Evolutionary conservation across 2,329 filamentous ascomycete species (phyloP), one percentile per base, ranked within the genome.

Genomic region (Xylaria sp.): DNA sequence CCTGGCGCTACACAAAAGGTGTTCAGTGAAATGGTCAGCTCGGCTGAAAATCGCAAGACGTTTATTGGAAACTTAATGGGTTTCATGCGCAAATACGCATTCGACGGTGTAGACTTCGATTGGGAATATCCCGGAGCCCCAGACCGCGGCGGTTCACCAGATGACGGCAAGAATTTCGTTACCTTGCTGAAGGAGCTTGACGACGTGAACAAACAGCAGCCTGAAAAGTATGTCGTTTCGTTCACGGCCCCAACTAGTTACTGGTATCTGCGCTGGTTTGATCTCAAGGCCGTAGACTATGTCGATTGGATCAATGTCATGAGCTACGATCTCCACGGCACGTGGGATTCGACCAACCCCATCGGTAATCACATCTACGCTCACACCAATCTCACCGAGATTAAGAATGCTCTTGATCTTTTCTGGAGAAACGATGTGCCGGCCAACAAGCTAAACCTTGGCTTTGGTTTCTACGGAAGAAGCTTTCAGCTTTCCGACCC

Each of bases 101-200:
- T 76, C 30, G 74, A 77, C 24, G 75, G 75, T 14, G 64, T 76
- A 2, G 75, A 76, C 42, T 64, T 76, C 1, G 75, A 78, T 30
- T 76, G 71, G 73, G 64, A 65, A 5, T 61, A 61, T 12, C 76
- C 75, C 2, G 73, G 68, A 1, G 76, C 74, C 4, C 24, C 17
- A 9, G 75, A 78, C 50, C 71, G 74, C 3, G 72, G 75, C 4
- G 75, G 75, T 19, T 27, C 65, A 3, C 8, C 51, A 4, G 63
- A 65, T 1, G 76, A 78, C 64, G 58, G 57, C 3, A 45, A 24
- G 1, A 78, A 77, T 56, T 75, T 72, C 50, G 61, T 70, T 5
- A 27, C 39, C 0, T 59, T 78, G 1, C 62, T 76, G 2, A 75
- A 89, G 90, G 85, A 81, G 85, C 83, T 30, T 30, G 53, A 64